Conservation (phyloP, 306 rosid species). For the Ammopiptanthus mongolicus region DNA sequence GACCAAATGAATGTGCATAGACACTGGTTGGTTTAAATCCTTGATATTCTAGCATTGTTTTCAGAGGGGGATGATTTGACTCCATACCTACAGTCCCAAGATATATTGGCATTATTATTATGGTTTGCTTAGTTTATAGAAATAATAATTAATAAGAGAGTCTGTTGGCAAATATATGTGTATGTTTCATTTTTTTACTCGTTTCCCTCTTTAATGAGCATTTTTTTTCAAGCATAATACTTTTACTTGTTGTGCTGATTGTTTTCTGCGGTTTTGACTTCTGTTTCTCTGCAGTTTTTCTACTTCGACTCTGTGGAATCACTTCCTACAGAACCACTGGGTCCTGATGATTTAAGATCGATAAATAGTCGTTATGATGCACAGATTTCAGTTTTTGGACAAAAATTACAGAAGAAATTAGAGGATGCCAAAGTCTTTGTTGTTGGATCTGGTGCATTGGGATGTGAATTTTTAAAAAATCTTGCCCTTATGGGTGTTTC, state of each 20-base stretch:
- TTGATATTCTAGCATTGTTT: not conserved
- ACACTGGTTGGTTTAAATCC: not conserved
- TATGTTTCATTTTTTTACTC: not conserved
- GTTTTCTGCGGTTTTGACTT: constrained; percentile 24
- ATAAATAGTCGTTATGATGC: constrained; percentile 89
- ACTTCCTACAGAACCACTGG: constrained; percentile 80
- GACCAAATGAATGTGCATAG: not conserved
- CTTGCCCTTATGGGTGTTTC: constrained; percentile 97
- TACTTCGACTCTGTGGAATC: constrained; percentile 95
- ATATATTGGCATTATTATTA: not conserved
- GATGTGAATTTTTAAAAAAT: constrained; percentile 89
- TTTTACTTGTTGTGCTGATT: not conserved
- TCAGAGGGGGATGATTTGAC: not conserved
- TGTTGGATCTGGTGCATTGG: constrained; percentile 97
- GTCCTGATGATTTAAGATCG: constrained; percentile 71
- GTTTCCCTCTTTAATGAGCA: not conserved
- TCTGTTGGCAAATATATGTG: not conserved
- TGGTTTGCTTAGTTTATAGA: not conserved
- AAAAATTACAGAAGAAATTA: constrained; percentile 78
- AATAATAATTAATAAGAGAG: not conserved
- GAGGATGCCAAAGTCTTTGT: constrained; percentile 78
- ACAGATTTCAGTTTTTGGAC: constrained; percentile 96
- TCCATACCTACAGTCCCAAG: not conserved
- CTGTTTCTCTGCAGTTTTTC: constrained; percentile 61
- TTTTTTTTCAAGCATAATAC: not conserved